These are phyloP conservation scores for Termitomyces sp. DNA, from an alignment of 768 basidiomycete species.

Conservation along the genomic window DNA sequence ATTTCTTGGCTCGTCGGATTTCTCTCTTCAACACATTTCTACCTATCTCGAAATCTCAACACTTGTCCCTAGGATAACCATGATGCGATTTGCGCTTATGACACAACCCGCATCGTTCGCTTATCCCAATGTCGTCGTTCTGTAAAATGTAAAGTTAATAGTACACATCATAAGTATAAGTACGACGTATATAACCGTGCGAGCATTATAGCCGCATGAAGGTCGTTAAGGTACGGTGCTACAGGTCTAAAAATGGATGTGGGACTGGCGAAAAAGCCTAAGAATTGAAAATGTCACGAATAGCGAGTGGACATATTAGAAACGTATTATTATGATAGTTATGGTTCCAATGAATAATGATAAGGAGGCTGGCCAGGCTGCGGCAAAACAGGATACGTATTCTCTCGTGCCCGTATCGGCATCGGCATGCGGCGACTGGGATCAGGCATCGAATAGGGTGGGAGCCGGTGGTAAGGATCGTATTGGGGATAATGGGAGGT, in stretches of 20 bases:
- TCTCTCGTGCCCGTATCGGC: slow-evolving; percentile 15
- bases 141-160: neutral
- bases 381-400: slow-evolving; percentile 20
- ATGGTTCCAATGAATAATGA: slow-evolving; percentile 18
- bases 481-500: slow-evolving; percentile 19
- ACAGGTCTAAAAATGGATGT: neutral
- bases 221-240: neutral
- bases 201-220: neutral
- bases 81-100: too few relatives aligned
- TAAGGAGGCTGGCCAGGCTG: slow-evolving; percentile 14
- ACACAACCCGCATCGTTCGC: too few relatives aligned
- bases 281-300: neutral
- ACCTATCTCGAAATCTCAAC: too few relatives aligned
- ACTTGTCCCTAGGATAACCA: too few relatives aligned
- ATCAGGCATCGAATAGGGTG: slow-evolving; percentile 12
- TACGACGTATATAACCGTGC: neutral
- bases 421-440: slow-evolving; percentile 6
- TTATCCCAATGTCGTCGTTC: neutral
- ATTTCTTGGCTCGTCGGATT: too few relatives aligned
- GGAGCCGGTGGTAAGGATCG: slow-evolving; percentile 8
- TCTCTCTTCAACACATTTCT: too few relatives aligned
- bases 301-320: neutral
- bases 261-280: neutral
- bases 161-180: neutral
- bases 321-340: neutral